Base-by-base conservation (phyloP, 2,329 filamentous ascomycete species). In the Aspergillus sclerotialis region DNA sequence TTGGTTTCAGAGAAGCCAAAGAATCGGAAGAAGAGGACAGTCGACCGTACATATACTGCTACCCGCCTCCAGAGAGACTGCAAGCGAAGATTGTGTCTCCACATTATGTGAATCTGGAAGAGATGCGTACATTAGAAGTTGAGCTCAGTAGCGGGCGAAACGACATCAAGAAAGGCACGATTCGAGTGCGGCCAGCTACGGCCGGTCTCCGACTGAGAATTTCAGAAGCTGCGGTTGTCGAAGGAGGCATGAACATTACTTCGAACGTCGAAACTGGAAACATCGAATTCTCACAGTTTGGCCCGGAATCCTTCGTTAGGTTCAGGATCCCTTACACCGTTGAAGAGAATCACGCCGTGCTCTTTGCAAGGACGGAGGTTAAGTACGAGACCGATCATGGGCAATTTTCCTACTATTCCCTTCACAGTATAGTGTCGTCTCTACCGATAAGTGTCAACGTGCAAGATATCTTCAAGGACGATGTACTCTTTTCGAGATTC, bases 361-460 rank as follows among this genome's bases (percentile, higher is more conserved):
- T 95, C 1, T 74, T 78, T 1, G 70, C 90, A 36, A 82, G 80
- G 42, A 63, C 90, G n/a, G 89, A 94, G 44, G 70, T 88, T 7
- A 70, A 68, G 1, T 94, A 92, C 52, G 73, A 73, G 2, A 89
- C 84, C 0, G 68, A 77, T 1, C 64, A 75, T 2, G 83, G 80
- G 3, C 69, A 66, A 6, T 84, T 86, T 44, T 69, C 72, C 35
- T 82, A 81, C 53, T 73, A 77, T 11, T 75, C 73, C 11, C 70
- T 72, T 6, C 73, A 76, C 13, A 75, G 71, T 3, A 70, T 93
- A 13, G 74, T 80, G 3, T 82, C 92, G 2, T 75, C 83, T 1
- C 69, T 98, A 4, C 85, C 87, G 0, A 71, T 98, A 3, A 89
- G 90, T 3, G 92, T 98, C 42, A 96, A 96, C 45, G 92, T 98